Base-by-base conservation (phyloP, 495 filamentous ascomycete species). In the Astrothelium subdiscretum region DNA sequence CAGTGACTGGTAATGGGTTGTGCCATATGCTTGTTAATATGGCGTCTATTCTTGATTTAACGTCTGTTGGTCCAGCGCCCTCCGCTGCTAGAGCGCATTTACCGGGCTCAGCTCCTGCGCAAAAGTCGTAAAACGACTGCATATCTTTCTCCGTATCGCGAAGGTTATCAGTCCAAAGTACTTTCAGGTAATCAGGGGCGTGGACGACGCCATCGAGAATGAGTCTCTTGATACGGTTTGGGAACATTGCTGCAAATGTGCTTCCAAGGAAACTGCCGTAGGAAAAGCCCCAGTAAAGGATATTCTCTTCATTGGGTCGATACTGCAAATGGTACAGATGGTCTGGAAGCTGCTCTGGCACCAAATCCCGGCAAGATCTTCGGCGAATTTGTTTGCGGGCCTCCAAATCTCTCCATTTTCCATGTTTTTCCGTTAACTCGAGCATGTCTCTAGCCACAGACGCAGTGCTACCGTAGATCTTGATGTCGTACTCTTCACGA, bases 171-270 rank as follows among this genome's bases (percentile, higher is more conserved):
- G 63, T 67, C 59, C 73, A 70, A 4, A 71, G 61, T 1, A 62
- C 58, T 27, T 68, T 74, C 2, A 80, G 79, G 65, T 76, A 71
- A 40, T 78, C 76, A 43, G 74, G 58, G 20, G 68, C 58, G 73
- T 76, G 64, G 18, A 80, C 79, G 8, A 84, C 82, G 2, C 76
- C 82, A 59, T 85, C 82, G 5, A 85, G 71, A 2, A 83, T 68
- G 29, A 75, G 66, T 8, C 81, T 76, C 3, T 70, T 67, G 15
- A 84, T 69, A 31, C 80, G 77, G 54, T 81, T 72, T 0, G 82
- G 82, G 32, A 75, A 80, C 67, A 84, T 78, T 1, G 79, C 58
- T 0, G 63, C 35, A 61, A 66, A 68, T 13, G 63, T 68, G 42
- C 62, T 63, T 35, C 64, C 66, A 1, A 68, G 60, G 54, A 68